phyloP scores from a whole-genome alignment of 139 green algal species.

The Yamagishiella unicocca region DNA sequence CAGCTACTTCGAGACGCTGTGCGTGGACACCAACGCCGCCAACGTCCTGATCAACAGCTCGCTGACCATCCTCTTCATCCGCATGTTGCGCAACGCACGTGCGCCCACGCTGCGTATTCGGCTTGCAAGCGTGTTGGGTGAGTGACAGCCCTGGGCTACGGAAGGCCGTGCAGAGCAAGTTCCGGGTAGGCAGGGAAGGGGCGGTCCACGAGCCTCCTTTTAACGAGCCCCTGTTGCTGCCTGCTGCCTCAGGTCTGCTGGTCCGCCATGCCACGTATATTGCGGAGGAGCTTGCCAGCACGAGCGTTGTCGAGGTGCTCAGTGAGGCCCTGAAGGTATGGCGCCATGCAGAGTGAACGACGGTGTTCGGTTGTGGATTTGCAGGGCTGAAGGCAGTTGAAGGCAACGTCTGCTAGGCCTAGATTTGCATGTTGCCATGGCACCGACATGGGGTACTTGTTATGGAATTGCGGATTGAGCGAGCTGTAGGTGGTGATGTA shows the following conservation, averaged over 20 bases:
- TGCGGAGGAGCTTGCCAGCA: slow-evolving; percentile 74
- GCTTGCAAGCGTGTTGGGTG: slow-evolving; percentile 72
- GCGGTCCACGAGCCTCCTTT: no score
- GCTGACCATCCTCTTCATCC: slow-evolving; percentile 86
- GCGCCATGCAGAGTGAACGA: background rate
- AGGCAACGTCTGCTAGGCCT: no score
- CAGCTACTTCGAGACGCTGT: slow-evolving; percentile 93
- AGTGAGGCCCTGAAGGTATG: slow-evolving; percentile 73
- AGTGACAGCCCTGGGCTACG: background rate
- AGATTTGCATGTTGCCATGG: no score
- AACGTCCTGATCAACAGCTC: slow-evolving; percentile 93
- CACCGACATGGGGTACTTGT: no score
- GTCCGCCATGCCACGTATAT: slow-evolving; percentile 94
- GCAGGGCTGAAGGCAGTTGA: no score
- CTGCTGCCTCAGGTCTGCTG: slow-evolving; percentile 77
- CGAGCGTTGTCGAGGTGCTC: slow-evolving; percentile 82
- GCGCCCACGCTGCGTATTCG: slow-evolving; percentile 70
- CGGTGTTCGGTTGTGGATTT: no score
- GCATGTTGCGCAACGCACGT: slow-evolving; percentile 72
- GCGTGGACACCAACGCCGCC: slow-evolving; percentile 77
- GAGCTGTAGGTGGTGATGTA: no score
- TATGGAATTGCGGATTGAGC: no score
- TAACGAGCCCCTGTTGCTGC: no score
- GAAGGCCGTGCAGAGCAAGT: no score
- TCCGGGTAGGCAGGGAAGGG: no score